A percentile compares a stretch with the other conserved stretches of the same genome.
Evolutionary conservation across 1,139 yeast species (phyloP).

Genomic region (Yamadazyma triangularis): DNA sequence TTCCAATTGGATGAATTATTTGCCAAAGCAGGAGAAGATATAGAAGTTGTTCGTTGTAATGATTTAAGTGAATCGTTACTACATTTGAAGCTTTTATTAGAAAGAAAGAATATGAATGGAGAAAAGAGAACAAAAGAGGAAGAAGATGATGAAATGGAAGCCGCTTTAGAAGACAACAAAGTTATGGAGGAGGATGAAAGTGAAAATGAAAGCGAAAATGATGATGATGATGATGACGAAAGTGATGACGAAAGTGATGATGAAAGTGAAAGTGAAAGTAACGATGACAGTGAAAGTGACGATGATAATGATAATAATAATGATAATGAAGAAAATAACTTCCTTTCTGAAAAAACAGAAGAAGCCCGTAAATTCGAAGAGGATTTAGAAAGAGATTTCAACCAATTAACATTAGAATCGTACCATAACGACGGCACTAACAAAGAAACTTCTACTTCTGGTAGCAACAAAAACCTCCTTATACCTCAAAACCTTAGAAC

Average conservation of each 20-base stretch:
- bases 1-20: constrained; percentile 49
- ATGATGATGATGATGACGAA: constrained; percentile 15
- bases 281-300: constrained; percentile 2
- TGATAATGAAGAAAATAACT: constrained; percentile 8
- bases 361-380: constrained; percentile 35
- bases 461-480: no score
- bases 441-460: no score
- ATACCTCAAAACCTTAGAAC: no score
- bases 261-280: neutral
- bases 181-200: constrained; percentile 14
- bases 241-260: constrained; percentile 12
- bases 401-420: constrained; percentile 46
- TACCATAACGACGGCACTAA: constrained; percentile 11
- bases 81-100: constrained; percentile 28
- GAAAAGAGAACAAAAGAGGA: constrained; percentile 12
- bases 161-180: no score
- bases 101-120: constrained; percentile 20
- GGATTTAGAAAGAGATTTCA: constrained; percentile 52
- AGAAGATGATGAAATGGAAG: constrained; percentile 14
- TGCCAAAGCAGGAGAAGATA: constrained; percentile 16
- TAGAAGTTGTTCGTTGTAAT: constrained; percentile 31
- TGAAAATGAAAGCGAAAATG: constrained; percentile 16
- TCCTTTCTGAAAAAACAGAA: no score
- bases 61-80: constrained; percentile 38
- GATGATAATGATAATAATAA: constrained; percentile 18